Conservation (phyloP, 768 basidiomycete genomes). For the Auricularia heimuer region DNA sequence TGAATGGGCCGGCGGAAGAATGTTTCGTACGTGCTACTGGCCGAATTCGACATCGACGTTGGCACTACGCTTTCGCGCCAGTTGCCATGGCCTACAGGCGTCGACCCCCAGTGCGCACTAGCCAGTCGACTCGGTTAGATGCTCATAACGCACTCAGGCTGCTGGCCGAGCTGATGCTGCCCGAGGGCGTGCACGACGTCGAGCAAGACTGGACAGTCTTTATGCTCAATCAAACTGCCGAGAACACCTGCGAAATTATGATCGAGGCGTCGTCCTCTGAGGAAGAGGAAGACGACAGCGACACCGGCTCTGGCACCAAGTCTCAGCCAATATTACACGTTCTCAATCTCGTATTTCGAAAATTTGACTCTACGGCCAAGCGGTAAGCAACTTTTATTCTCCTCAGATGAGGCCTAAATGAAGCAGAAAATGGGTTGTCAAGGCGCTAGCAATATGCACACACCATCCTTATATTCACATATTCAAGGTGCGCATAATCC, state of each 20-base stretch:
- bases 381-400: constrained; percentile 37
- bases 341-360: constrained; percentile 83
- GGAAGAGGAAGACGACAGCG: constrained; percentile 17
- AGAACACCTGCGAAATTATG: constrained; percentile 78
- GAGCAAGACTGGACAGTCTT: constrained; percentile 98
- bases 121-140: not conserved
- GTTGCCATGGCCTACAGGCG: constrained; percentile 86
- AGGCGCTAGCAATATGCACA: constrained; percentile 90
- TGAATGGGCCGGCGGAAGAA: constrained; percentile 6
- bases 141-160: constrained; percentile 37
- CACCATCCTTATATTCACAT: constrained; percentile 91
- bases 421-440: constrained; percentile 41
- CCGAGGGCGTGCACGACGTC: constrained; percentile 93
- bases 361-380: constrained; percentile 75
- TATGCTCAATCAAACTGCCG: constrained; percentile 90
- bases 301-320: constrained; percentile 9
- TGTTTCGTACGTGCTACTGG: constrained; percentile 80
- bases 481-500: constrained; percentile 58
- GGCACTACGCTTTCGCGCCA: constrained; percentile 92
- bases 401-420: not conserved
- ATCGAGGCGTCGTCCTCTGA: constrained; percentile 28
- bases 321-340: constrained; percentile 55
- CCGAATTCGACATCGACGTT: constrained; percentile 97
- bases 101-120: constrained; percentile 71
- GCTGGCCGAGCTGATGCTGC: constrained; percentile 95